Evolutionary conservation across 306 rosid species (phyloP).

Genomic region (Cicer judaicum): DNA sequence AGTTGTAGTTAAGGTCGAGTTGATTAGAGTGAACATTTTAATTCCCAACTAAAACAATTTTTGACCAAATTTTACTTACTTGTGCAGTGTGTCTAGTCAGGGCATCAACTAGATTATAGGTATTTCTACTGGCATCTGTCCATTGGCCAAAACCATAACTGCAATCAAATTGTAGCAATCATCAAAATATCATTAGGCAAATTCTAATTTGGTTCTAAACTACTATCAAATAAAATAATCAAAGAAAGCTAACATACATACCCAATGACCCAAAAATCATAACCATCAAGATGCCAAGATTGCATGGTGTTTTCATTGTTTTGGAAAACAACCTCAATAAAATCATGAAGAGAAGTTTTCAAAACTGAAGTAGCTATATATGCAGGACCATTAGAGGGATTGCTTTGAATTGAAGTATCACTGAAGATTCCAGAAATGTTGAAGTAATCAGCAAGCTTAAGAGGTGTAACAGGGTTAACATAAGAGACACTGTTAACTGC

Average conservation of each 20-base stretch:
- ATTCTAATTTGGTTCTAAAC: constrained; percentile 20
- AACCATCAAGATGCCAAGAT: constrained; percentile 95
- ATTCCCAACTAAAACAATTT: too few species aligned
- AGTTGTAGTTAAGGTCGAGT: too few species aligned
- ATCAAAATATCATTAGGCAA: neutral
- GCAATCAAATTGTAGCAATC: constrained; percentile 42
- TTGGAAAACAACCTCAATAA: constrained; percentile 85
- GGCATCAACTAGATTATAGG: constrained; percentile 84
- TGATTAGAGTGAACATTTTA: too few species aligned
- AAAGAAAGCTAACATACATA: constrained; percentile 45
- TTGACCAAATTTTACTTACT: constrained; percentile 48
- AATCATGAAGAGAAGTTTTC: constrained; percentile 71
- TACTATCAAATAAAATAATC: neutral
- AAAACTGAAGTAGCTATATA: constrained; percentile 66
- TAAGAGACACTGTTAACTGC: constrained; percentile 80
- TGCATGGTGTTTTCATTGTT: constrained; percentile 79
- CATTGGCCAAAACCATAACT: constrained; percentile 82
- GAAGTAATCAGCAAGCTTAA: constrained; percentile 96
- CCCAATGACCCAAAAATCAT: constrained; percentile 98
- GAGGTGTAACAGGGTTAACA: constrained; percentile 83
- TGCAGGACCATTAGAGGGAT: constrained; percentile 66
- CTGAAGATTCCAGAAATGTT: constrained; percentile 83
- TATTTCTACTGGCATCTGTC: constrained; percentile 63
- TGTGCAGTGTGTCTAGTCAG: constrained; percentile 93
- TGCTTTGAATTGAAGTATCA: constrained; percentile 58